These are phyloP conservation scores for Aureobasidium sp. DNA, from an alignment of 2,329 filamentous ascomycete genomes.

Conservation along the genomic window DNA sequence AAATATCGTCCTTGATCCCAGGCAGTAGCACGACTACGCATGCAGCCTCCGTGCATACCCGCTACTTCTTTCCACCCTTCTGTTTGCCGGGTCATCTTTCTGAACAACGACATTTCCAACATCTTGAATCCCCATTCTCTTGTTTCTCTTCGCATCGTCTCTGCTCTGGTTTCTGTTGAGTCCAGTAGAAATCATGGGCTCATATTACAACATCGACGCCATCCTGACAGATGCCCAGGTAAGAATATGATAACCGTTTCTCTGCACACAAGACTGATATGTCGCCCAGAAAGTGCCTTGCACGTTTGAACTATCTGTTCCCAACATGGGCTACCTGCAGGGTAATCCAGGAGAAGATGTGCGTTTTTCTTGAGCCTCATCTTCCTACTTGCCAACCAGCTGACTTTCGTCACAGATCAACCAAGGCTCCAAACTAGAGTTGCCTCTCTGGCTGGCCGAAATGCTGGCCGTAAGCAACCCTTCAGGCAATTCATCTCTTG, in stretches of 20 bases:
- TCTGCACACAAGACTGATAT: neutral
- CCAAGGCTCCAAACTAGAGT: slow-evolving; percentile 67
- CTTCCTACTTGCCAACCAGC: neutral
- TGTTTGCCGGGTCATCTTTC: neutral
- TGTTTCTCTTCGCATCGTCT: neutral
- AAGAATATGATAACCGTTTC: slow-evolving; percentile 20
- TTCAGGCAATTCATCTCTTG: slow-evolving; percentile 49
- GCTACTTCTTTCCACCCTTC: neutral
- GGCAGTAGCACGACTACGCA: slow-evolving; percentile 16
- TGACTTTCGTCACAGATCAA: slow-evolving; percentile 53
- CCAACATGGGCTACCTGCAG: slow-evolving; percentile 81
- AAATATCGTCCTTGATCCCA: neutral
- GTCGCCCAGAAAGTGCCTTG: slow-evolving; percentile 79
- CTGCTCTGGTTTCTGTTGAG: too few relatives aligned
- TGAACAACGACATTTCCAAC: neutral
- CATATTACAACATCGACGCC: slow-evolving; percentile 78
- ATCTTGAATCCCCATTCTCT: neutral
- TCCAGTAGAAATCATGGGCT: slow-evolving; percentile 40
- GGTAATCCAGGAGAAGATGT: slow-evolving; percentile 63
- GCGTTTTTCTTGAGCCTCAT: slow-evolving; percentile 19
- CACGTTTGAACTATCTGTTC: slow-evolving; percentile 85
- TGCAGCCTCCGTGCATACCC: slow-evolving; percentile 6
- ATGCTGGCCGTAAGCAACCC: slow-evolving; percentile 67
- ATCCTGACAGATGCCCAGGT: slow-evolving; percentile 82
- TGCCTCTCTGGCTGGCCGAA: slow-evolving; percentile 91